Conservation (phyloP, 306 rosid species). For the Cicer chorassanicum region DNA sequence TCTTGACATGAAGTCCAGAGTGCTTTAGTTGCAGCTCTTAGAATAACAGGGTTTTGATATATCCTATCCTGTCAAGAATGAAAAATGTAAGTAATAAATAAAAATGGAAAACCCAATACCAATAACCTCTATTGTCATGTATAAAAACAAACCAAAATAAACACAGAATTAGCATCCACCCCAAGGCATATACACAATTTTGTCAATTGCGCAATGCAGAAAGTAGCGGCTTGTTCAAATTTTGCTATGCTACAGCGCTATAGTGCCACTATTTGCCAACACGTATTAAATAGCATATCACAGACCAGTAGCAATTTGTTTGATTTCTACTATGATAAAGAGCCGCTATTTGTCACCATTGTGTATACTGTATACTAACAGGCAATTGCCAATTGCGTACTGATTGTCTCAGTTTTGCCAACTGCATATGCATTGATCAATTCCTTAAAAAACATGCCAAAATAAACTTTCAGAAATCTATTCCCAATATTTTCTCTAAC, state of each 20-base stretch:
- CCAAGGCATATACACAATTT: background rate
- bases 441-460: constrained; percentile 29
- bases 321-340: too few species aligned
- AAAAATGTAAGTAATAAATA: background rate
- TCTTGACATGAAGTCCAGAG: constrained; percentile 87
- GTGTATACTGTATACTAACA: too few species aligned
- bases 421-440: background rate
- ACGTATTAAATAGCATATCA: too few species aligned
- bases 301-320: too few species aligned
- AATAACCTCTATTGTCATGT: background rate
- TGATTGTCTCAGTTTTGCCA: too few species aligned
- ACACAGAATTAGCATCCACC: constrained; percentile 11
- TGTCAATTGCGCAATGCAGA: too few species aligned
- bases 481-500: constrained; percentile 2
- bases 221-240: too few species aligned
- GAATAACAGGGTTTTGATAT: constrained; percentile 89
- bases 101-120: background rate
- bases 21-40: constrained; percentile 77
- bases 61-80: constrained; percentile 56
- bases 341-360: too few species aligned
- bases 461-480: constrained; percentile 47
- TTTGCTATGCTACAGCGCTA: too few species aligned
- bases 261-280: too few species aligned
- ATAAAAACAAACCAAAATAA: background rate
- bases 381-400: too few species aligned